phyloP scores from a whole-genome alignment of 2,329 filamentous ascomycete species.

The Xylariales sp. region DNA sequence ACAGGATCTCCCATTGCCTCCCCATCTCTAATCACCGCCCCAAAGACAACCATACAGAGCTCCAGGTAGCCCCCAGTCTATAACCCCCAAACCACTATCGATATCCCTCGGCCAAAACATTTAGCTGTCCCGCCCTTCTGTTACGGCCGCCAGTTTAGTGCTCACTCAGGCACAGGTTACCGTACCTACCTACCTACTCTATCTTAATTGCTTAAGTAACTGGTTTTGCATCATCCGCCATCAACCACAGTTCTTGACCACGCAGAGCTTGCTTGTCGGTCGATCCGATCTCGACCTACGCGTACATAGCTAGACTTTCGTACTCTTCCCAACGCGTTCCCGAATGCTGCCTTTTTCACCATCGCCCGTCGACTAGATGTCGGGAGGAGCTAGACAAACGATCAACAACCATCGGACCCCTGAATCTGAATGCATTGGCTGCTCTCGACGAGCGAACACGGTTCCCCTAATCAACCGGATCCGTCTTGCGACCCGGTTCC shows the following conservation, averaged over 20 bases:
- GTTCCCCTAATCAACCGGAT: too few relatives aligned
- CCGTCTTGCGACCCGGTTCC: too few relatives aligned
- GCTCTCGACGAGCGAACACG: too few relatives aligned
- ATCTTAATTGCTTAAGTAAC: neutral
- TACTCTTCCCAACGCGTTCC: too few relatives aligned
- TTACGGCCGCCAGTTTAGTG: neutral
- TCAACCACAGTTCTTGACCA: neutral
- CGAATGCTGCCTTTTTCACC: conserved; percentile 5
- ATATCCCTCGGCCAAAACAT: conserved; percentile 7
- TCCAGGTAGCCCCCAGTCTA: conserved; percentile 4
- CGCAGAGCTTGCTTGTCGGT: neutral
- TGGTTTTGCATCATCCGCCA: neutral
- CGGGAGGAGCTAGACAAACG: conserved; percentile 2
- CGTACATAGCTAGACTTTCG: too few relatives aligned
- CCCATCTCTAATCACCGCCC: conserved; percentile 8
- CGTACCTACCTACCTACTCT: neutral
- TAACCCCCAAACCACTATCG: conserved; percentile 10
- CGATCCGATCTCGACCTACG: too few relatives aligned
- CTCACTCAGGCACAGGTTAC: neutral
- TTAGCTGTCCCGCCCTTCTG: conserved; percentile 8
- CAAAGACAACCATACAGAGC: neutral
- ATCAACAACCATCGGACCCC: neutral
- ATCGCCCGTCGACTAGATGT: conserved; percentile 12
- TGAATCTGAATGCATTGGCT: conserved; percentile 1
- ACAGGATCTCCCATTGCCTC: too few relatives aligned